A percentile compares a stretch with the other conserved stretches of the same genome.
These are phyloP conservation scores for Podila epicladia DNA, from an alignment of 192 early-diverging fungal genomes.

Conservation along the genomic window DNA sequence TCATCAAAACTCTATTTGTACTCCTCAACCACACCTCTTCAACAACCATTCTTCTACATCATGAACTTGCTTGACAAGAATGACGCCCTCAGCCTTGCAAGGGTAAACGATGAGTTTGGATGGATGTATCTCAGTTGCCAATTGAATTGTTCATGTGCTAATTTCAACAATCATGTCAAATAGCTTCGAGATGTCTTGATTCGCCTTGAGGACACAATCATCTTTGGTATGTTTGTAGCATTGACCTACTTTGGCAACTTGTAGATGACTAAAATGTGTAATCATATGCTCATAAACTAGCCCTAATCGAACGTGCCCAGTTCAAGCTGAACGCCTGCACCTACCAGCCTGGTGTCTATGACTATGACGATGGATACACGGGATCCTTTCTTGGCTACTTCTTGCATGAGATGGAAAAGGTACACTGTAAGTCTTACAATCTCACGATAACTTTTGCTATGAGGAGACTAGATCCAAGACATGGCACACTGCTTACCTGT, in stretches of 20 bases:
- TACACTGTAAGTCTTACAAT: slow-evolving; percentile 76
- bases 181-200: slow-evolving; percentile 82
- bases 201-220: slow-evolving; percentile 95
- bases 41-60: background rate
- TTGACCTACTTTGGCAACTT: background rate
- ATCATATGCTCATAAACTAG: slow-evolving; percentile 52
- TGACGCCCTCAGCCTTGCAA: slow-evolving; percentile 48
- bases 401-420: slow-evolving; percentile 90
- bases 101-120: slow-evolving; percentile 7
- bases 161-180: background rate
- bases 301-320: slow-evolving; percentile 93
- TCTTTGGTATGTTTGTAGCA: slow-evolving; percentile 70
- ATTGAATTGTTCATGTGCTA: background rate
- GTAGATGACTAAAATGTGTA: background rate
- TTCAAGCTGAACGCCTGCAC: slow-evolving; percentile 86
- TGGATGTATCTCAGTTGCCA: background rate
- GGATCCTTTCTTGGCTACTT: slow-evolving; percentile 92
- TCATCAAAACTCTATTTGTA: no score
- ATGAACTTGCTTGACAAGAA: slow-evolving; percentile 43
- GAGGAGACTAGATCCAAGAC: slow-evolving; percentile 68
- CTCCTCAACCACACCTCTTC: background rate
- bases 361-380: slow-evolving; percentile 71
- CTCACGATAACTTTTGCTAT: background rate
- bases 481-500: slow-evolving; percentile 27
- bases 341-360: slow-evolving; percentile 76